phyloP scores from a whole-genome alignment of 2,329 filamentous ascomycete genomes.

The Clonostachys byssicola region DNA sequence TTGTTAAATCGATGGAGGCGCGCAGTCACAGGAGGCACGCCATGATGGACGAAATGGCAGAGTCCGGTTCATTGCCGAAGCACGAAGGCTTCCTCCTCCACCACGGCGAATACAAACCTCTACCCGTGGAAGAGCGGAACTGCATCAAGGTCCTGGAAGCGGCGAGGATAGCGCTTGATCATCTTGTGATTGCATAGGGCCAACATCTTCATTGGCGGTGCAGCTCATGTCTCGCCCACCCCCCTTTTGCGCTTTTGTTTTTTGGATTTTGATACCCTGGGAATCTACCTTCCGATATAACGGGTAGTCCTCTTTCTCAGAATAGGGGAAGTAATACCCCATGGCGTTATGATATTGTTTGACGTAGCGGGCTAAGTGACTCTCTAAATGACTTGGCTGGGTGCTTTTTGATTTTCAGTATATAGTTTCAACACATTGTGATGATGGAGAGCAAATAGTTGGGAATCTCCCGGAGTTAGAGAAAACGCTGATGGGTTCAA shows the following conservation, averaged over 20 bases:
- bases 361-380: too few species aligned
- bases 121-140: conserved; percentile 25
- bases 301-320: too few species aligned
- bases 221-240: background rate
- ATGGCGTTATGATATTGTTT: too few species aligned
- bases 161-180: conserved; percentile 48
- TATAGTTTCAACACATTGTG: too few species aligned
- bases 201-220: background rate
- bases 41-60: conserved; percentile 38
- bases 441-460: too few species aligned
- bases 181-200: conserved; percentile 45
- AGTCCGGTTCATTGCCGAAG: conserved; percentile 24
- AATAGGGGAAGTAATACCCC: too few species aligned
- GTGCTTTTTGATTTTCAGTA: too few species aligned
- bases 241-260: background rate
- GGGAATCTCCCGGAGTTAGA: too few species aligned
- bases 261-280: background rate
- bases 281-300: too few species aligned
- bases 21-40: conserved; percentile 43
- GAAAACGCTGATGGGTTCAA: too few species aligned
- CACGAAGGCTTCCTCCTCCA: conserved; percentile 6
- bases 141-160: conserved; percentile 50
- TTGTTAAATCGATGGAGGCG: conserved; percentile 48
- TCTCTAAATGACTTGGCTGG: too few species aligned
- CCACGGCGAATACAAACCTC: conserved; percentile 14